Base-by-base conservation (phyloP, 495 filamentous ascomycete genomes). In the Rostrohypoxylon terebratum region DNA sequence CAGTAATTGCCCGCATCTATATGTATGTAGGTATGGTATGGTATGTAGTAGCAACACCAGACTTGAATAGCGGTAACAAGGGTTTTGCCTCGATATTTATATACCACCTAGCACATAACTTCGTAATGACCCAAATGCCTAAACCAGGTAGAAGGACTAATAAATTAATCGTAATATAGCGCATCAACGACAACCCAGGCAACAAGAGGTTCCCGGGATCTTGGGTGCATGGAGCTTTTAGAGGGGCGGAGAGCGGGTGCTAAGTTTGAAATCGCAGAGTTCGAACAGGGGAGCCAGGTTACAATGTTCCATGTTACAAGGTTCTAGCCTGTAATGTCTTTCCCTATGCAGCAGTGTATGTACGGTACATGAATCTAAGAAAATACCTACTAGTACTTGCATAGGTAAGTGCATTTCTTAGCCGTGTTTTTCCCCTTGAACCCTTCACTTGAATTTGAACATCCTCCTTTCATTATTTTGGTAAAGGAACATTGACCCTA, bases 101-200 rank as follows among this genome's bases (percentile, higher is more conserved):
- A 44, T 57, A 21, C 20, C 7, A 23, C 47, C 23, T 50, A 42
- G 10, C 2, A 63, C 10, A 38, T 36, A 60, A 28, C 23, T 53
- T 28, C 48, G 48, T 53, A 53, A 53, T 53, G 23, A 11, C 2
- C 23, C 14, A 21, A 21, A 36, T 48, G n/a, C 6, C 18, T 33
- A 61, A 34, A 42, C 25, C 38, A 40, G 28, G 20, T 63, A 62
- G 10, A 63, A 59, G 25, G 36, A 42, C 59, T 34, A 69, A 74
- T 69, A 74, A 70, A 67, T 69, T 59, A 59, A 73, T 73, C 71
- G 66, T 74, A 67, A 74, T 74, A 74, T 74, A 74, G 71, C 28
- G 71, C 66, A 16, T 63, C 53, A 68, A 65, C 59, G 68, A 54
- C 20, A 42, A 54, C 65, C 59, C 40, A 64, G 59, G 53, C 63